Evolutionary conservation across 1,284 basidiomycete species (phyloP).

Genomic region (Sutorius eximius): DNA sequence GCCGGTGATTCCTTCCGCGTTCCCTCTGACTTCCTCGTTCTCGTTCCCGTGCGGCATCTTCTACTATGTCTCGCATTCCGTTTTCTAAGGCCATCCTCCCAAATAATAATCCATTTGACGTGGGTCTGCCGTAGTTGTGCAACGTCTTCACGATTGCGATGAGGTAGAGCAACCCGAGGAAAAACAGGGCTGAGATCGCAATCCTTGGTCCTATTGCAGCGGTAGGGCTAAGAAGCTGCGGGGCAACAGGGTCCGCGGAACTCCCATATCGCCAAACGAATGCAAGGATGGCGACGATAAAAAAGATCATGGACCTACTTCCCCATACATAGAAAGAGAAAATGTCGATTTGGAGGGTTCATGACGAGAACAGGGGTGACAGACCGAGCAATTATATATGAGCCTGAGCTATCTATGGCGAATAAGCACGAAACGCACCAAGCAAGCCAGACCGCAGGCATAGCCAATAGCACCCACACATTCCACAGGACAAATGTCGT

Average conservation of each 20-base stretch:
- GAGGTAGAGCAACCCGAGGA: constrained; percentile 63
- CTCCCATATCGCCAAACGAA: constrained; percentile 74
- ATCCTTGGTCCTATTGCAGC: constrained; percentile 55
- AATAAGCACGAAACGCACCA: constrained; percentile 45
- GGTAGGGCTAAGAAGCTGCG: constrained; percentile 26
- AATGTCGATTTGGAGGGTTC: not conserved
- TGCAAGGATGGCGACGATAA: constrained; percentile 64
- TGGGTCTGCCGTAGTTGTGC: constrained; percentile 50
- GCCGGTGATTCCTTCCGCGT: not conserved
- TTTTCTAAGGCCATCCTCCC: not conserved
- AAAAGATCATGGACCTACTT: constrained; percentile 65
- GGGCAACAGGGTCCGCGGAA: constrained; percentile 42
- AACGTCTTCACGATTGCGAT: constrained; percentile 62
- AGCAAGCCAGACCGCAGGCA: constrained; percentile 73
- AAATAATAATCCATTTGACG: not conserved
- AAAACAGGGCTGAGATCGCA: constrained; percentile 53
- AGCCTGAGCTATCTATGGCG: not conserved
- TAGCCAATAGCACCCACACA: constrained; percentile 74
- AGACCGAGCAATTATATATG: not conserved
- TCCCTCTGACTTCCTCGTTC: constrained; percentile 6
- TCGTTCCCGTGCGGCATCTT: not conserved
- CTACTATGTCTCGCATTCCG: not conserved
- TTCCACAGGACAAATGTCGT: constrained; percentile 74
- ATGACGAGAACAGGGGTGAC: not conserved
- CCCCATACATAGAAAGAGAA: not conserved